Base-by-base conservation (phyloP, 805 yeast genomes). In the Zygotorulaspora florentina region DNA sequence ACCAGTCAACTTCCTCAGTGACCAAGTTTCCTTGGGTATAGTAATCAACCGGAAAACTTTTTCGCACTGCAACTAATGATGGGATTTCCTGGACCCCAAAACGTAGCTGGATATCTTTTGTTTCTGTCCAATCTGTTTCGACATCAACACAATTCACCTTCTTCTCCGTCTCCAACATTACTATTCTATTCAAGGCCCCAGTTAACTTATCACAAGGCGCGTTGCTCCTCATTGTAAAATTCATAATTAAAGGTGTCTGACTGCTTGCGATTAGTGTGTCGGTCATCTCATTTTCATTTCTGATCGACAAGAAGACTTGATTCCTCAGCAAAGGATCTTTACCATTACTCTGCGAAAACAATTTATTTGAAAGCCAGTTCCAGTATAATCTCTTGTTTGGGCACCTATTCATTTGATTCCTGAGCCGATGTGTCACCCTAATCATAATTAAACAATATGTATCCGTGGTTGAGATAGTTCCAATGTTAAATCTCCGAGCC, bases 161-260 rank as follows among this genome's bases (percentile, higher is more conserved):
- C 46, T 75, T 72, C 37, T 73, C 75, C 38, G 80, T 75, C 43
- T 74, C 76, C 40, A 65, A 63, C 17, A 71, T 67, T 8, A 80
- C 72, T 4, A 79, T 70, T 39, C 74, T 61, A 53, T 79, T 81
- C 48, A 87, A 67, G 1, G 81, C 74, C 16, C 79, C 77, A 1
- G 91, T 83, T 31, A 84, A 72, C 48, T 73, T 73, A 58, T 83
- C 80, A 49, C 84, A 79, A 18, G 74, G 69, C 2, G 75, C 69
- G 54, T 84, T 87, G 8, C 87, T 87, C 45, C 79, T 59, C 35
- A 77, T 69, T 1, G 89, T 85, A 66, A 87, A 87, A 62, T 87
- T 83, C 56, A 86, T 70, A 38, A 87, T 63, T 45, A 85, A 65
- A 1, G 95, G 93, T 35, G 75, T 73, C 46, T 78, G 75, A 44